Percentiles rank a stretch among this genome's conserved stretches.
These are phyloP conservation scores for Poa annua DNA, from an alignment of 176 grass and related monocot species.

Conservation along the genomic window DNA sequence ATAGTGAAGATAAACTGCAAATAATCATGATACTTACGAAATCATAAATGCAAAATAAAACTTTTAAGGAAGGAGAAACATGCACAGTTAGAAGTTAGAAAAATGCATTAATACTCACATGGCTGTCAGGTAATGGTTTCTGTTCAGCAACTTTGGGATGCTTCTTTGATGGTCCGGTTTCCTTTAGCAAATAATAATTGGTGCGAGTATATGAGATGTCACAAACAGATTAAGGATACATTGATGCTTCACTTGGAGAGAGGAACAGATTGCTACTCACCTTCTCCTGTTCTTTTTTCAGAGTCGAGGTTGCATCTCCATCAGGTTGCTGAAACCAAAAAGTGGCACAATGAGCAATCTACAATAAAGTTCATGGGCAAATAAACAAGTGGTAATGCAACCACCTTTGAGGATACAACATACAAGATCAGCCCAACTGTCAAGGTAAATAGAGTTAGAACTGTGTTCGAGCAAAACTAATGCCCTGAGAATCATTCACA, in stretches of 20 bases:
- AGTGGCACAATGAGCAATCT: background rate
- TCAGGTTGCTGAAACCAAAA: slow-evolving; percentile 74
- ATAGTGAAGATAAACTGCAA: slow-evolving; percentile 27
- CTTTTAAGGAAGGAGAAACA: background rate
- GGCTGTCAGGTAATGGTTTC: background rate
- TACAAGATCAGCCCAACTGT: background rate
- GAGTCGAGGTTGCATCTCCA: slow-evolving; percentile 52
- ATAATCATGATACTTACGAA: slow-evolving; percentile 6
- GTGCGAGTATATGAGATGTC: background rate
- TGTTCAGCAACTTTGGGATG: no score
- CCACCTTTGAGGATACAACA: slow-evolving; percentile 5
- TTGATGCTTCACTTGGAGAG: background rate
- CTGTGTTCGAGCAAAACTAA: slow-evolving; percentile 1
- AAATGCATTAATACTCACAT: slow-evolving; percentile 54
- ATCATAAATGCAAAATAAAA: slow-evolving; percentile 16
- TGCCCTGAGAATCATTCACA: background rate
- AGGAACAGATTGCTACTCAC: slow-evolving; percentile 41
- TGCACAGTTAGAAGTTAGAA: no score
- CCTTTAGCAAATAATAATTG: slow-evolving; percentile 26
- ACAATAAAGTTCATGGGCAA: background rate
- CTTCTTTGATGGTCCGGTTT: slow-evolving; percentile 25
- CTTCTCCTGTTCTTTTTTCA: slow-evolving; percentile 53
- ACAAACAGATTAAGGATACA: background rate
- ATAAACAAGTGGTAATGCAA: slow-evolving; percentile 7
- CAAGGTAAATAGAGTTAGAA: no score